Percentiles rank a stretch among this genome's conserved stretches.
Conservation (phyloP, 805 yeast genomes). For the Wickerhamomyces chambardii region DNA sequence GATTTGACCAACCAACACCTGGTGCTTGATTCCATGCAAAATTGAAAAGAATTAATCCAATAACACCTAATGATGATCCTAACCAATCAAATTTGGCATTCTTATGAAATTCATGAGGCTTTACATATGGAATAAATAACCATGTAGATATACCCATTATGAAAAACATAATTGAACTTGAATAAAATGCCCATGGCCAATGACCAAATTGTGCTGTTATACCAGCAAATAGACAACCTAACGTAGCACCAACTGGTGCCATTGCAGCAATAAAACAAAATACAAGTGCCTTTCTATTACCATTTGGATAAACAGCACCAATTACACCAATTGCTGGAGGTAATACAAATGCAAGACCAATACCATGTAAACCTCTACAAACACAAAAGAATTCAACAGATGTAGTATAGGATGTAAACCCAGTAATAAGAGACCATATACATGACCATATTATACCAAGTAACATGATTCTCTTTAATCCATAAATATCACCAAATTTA, state of each 20-base stretch:
- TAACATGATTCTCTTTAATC: conserved; percentile 44
- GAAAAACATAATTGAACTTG: conserved; percentile 26
- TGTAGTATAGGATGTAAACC: conserved; percentile 42
- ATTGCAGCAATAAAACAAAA: conserved; percentile 49
- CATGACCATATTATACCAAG: conserved; percentile 47
- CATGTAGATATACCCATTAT: conserved; percentile 20
- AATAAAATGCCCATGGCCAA: conserved; percentile 45
- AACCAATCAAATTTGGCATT: conserved; percentile 32
- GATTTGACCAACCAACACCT: conserved; percentile 52
- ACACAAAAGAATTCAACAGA: conserved; percentile 40
- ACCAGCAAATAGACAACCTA: conserved; percentile 44
- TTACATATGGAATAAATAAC: conserved; percentile 23
- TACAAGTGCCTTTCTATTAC: conserved; percentile 39
- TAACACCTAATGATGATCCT: conserved; percentile 50
- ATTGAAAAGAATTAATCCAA: conserved; percentile 53
- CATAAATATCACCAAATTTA: conserved; percentile 63
- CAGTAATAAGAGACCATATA: conserved; percentile 53
- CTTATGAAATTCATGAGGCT: conserved; percentile 8
- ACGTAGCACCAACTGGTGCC: conserved; percentile 52
- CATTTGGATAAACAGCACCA: conserved; percentile 36
- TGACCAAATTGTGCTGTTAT: conserved; percentile 30
- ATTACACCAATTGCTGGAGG: conserved; percentile 54
- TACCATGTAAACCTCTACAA: conserved; percentile 53
- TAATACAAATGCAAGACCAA: conserved; percentile 47
- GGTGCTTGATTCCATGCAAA: conserved; percentile 76